These are phyloP conservation scores for Xanthoparmelia taractica DNA, from an alignment of 495 filamentous ascomycete genomes.

Conservation along the genomic window DNA sequence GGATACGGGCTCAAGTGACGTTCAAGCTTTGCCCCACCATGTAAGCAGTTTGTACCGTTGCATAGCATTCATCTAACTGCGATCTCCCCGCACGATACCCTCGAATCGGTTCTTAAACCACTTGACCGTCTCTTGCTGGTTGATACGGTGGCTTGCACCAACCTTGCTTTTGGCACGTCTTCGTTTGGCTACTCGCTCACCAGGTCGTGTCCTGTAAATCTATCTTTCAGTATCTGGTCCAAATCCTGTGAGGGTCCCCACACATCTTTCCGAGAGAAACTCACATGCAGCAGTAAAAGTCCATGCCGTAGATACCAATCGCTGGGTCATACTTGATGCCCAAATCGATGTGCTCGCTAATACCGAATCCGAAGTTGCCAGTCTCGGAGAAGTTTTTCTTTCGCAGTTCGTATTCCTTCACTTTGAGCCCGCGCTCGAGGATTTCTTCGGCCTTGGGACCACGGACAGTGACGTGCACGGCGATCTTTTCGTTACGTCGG, in stretches of 20 bases:
- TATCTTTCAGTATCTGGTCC: slow-evolving; percentile 24
- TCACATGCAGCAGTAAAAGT: slow-evolving; percentile 99
- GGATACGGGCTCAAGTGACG: slow-evolving; percentile 4
- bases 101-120: slow-evolving; percentile 99
- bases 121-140: slow-evolving; percentile 85
- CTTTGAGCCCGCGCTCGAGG: slow-evolving; percentile 98
- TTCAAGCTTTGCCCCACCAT: not conserved
- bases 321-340: slow-evolving; percentile 99
- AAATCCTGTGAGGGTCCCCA: not conserved
- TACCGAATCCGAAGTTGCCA: slow-evolving; percentile 99
- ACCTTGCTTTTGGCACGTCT: slow-evolving; percentile 79
- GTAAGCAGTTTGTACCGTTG: not conserved
- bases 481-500: slow-evolving; percentile 99
- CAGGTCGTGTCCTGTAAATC: slow-evolving; percentile 69
- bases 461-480: slow-evolving; percentile 98
- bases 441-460: slow-evolving; percentile 99
- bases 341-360: slow-evolving; percentile 99
- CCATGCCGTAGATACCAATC: slow-evolving; percentile 99
- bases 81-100: slow-evolving; percentile 68
- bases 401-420: slow-evolving; percentile 99
- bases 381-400: slow-evolving; percentile 99
- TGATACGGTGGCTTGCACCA: slow-evolving; percentile 86
- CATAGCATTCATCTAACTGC: slow-evolving; percentile 3
- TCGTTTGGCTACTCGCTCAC: slow-evolving; percentile 94
- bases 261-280: slow-evolving; percentile 25